Percentiles rank a stretch among this genome's conserved stretches.
These are phyloP conservation scores for Perkinsus chesapeaki DNA, from an alignment of 169 alveolate species.

Conservation along the genomic window DNA sequence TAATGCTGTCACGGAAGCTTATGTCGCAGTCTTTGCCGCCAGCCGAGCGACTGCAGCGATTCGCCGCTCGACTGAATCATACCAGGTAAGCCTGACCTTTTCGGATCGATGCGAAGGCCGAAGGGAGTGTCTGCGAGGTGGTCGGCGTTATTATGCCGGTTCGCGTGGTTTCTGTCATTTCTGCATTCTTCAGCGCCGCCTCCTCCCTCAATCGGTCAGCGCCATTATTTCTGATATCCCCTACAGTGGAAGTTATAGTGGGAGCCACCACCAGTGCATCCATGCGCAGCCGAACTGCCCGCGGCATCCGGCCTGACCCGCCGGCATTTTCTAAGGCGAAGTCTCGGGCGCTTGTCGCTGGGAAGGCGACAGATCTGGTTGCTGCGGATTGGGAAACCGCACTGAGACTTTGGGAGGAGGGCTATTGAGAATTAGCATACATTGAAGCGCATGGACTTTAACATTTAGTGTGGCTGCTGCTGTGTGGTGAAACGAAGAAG, in stretches of 20 bases:
- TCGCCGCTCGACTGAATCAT: not conserved
- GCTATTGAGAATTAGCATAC: not conserved
- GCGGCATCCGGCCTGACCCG: not conserved
- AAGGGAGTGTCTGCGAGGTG: too few relatives aligned
- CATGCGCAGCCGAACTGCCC: not conserved
- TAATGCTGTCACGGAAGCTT: not conserved
- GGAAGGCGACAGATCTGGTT: not conserved
- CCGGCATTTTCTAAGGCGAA: not conserved
- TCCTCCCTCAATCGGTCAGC: not conserved
- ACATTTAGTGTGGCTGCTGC: not conserved
- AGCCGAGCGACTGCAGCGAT: not conserved
- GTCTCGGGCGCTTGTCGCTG: not conserved
- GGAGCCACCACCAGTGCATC: not conserved
- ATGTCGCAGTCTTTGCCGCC: not conserved
- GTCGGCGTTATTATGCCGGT: too few relatives aligned
- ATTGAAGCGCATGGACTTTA: not conserved
- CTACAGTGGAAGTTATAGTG: not conserved
- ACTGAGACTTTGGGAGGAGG: not conserved
- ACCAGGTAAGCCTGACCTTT: not conserved
- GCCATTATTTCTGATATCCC: not conserved
- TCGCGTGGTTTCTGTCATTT: too few relatives aligned
- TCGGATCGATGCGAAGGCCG: not conserved
- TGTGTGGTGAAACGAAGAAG: not conserved
- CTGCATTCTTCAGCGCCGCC: not conserved
- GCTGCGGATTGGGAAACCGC: not conserved